Evolutionary conservation across 1,284 basidiomycete species (phyloP), one percentile per base, ranked within the genome.

Genomic region (Inonotus hispidus): DNA sequence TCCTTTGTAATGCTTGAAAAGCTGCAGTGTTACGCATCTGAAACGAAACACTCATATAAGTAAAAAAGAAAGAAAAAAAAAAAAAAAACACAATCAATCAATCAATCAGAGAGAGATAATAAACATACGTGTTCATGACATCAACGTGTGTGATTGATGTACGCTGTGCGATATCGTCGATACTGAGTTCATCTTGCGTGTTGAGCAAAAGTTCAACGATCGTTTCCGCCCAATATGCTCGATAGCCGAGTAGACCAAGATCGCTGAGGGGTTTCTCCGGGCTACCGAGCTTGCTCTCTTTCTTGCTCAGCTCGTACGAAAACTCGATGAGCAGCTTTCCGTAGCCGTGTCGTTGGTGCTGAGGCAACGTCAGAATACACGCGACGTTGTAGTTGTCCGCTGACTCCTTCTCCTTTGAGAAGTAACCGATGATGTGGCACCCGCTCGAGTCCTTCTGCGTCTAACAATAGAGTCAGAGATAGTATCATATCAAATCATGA

Each of bases 321-420:
- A 99, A 99, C 72, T 99, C 95, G 75, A 99, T 99, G 49, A 99
- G 81, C 35, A 98, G 78, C 71, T 93, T 93, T 60, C 97, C 97
- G 73, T 93, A 98, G 1, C 96, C 96, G 69, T 92, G 89, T 39
- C 97, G 88, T 74, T 99, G 97, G 72, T 98, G 92, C 73, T 99
- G 97, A 6, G 97, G 97, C 41, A 99, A 82, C 10, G 97, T 97
- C 64, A 99, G 78, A 75, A 99, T 98, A 81, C 97, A 99, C 0
- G 97, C 96, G 58, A 99, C 92, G 73, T 99, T 99, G 82, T 99
- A 99, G 68, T 88, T 93, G 70, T 99, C 96, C 14, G 96, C 91
- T 5, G 87, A 97, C 73, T 99, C 97, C 73, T 99, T 99, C 76
- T 99, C 97, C 71, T 99, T 99, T 37, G 95, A 98, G 74, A 99